A percentile compares a stretch with the other conserved stretches of the same genome.
These are phyloP conservation scores for Ligustrum vulgare DNA, from an alignment of 257 asterid species.

Conservation along the genomic window DNA sequence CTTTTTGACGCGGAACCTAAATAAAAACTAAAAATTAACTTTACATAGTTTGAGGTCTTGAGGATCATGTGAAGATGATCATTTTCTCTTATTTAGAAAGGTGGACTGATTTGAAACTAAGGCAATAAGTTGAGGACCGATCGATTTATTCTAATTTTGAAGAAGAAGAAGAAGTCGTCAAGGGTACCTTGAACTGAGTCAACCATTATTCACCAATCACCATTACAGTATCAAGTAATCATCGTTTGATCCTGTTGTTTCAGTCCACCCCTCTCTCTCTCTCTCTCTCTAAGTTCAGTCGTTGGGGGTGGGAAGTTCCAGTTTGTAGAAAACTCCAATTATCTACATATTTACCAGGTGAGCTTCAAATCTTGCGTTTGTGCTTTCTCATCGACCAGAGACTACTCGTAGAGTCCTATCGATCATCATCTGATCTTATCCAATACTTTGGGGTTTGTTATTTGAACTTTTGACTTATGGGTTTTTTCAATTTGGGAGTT, in stretches of 20 bases:
- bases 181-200: neutral
- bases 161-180: neutral
- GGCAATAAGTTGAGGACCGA: neutral
- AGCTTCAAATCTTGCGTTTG: conserved; percentile 12
- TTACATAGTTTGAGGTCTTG: too few relatives aligned
- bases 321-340: neutral
- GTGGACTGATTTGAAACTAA: neutral
- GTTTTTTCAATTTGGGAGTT: neutral
- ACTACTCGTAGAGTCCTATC: neutral
- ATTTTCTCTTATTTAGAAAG: too few relatives aligned
- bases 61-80: too few relatives aligned
- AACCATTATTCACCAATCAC: neutral
- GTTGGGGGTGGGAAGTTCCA: neutral
- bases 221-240: neutral
- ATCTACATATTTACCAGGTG: conserved; percentile 23
- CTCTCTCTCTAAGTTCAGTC: neutral
- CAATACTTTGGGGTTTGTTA: too few relatives aligned
- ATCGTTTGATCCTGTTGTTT: neutral
- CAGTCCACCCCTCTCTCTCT: neutral
- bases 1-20: too few relatives aligned
- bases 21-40: too few relatives aligned
- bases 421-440: neutral
- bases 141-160: neutral
- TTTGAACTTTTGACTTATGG: neutral
- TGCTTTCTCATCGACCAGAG: conserved; percentile 12